Evolutionary conservation across 176 grass and related monocot species (phyloP).

Genomic region (Aegilops tauschii): DNA sequence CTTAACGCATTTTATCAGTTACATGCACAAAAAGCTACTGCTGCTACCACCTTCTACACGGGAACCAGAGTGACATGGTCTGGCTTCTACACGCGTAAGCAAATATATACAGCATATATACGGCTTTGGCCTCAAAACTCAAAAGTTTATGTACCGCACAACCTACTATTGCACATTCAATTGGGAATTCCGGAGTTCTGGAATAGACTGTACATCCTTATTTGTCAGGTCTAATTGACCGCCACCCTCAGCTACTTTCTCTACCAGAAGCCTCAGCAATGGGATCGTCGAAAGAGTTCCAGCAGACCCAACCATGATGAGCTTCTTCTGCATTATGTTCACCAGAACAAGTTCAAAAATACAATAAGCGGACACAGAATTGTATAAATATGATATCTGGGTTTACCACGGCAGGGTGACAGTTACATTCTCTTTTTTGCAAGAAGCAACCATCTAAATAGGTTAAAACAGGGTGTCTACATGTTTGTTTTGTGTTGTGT

Average conservation of each 20-base stretch:
- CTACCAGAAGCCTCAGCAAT: constrained; percentile 72
- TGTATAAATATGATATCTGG: not conserved
- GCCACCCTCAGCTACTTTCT: constrained; percentile 58
- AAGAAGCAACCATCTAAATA: not conserved
- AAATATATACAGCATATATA: constrained; percentile 43
- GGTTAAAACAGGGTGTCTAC: not conserved
- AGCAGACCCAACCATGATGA: constrained; percentile 84
- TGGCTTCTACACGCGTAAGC: constrained; percentile 5
- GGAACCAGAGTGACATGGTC: not conserved
- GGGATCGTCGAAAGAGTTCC: constrained; percentile 74
- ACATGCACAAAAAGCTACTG: not conserved
- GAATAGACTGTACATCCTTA: constrained; percentile 43
- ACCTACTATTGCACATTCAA: constrained; percentile 31
- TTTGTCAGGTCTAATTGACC: constrained; percentile 61
- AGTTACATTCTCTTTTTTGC: not conserved
- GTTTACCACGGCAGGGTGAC: not conserved
- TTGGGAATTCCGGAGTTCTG: constrained; percentile 33
- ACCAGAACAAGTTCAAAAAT: constrained; percentile 3
- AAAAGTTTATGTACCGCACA: not conserved
- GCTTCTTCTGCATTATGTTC: constrained; percentile 64
- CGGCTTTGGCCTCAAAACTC: constrained; percentile 18
- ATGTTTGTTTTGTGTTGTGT: not conserved
- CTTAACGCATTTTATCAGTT: not conserved
- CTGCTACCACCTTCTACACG: not conserved
- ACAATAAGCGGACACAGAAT: not conserved